Conservation (phyloP, 148 eudicot species). For the Vaccinium myrtillus region DNA sequence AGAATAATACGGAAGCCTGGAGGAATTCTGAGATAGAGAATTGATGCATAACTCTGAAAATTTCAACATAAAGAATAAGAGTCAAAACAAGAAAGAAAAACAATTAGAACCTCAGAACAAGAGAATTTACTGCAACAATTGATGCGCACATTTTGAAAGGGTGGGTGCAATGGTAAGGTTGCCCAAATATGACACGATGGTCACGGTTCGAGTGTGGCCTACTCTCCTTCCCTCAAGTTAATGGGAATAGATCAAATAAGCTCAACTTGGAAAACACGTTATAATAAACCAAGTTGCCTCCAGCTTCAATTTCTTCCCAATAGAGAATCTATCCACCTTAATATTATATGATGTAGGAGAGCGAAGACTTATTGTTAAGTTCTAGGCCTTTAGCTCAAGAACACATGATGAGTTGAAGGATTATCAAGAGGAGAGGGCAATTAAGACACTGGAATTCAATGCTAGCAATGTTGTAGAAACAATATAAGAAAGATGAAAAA, state of each 20-base stretch:
- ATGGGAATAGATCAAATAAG: not conserved
- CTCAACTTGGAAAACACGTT: not conserved
- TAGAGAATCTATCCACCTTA: not conserved
- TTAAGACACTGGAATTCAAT: not conserved
- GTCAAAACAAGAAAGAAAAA: slow-evolving; percentile 10
- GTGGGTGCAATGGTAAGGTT: not conserved
- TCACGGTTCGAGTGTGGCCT: not conserved
- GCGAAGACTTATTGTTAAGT: not conserved
- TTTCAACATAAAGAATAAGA: slow-evolving; percentile 13
- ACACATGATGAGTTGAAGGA: not conserved
- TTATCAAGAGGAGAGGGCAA: not conserved
- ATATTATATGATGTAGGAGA: not conserved
- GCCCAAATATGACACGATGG: not conserved
- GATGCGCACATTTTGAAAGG: not conserved
- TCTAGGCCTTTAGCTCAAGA: not conserved
- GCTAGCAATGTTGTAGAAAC: not conserved
- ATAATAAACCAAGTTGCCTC: not conserved
- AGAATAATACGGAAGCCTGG: slow-evolving; percentile 69
- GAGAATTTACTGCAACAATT: not conserved
- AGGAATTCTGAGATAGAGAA: slow-evolving; percentile 83
- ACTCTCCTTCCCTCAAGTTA: not conserved
- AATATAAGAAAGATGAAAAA: not conserved
- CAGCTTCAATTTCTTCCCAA: not conserved
- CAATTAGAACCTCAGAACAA: not conserved
- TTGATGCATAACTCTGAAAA: slow-evolving; percentile 85